These are phyloP conservation scores for Botrytis sinoallii DNA, from an alignment of 2,329 filamentous ascomycete genomes.

Conservation along the genomic window DNA sequence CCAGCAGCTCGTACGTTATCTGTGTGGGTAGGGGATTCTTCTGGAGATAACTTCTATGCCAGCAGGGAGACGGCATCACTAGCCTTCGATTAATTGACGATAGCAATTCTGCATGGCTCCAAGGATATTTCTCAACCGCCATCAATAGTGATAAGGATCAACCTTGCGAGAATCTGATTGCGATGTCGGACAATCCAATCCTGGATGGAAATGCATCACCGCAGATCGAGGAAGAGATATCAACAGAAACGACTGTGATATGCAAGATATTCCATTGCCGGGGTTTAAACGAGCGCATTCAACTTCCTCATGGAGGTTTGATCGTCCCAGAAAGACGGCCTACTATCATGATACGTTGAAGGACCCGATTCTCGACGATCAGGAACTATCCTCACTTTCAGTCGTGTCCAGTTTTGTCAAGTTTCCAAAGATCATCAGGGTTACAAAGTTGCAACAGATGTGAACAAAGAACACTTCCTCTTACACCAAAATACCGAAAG, in stretches of 20 bases:
- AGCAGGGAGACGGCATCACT: neutral
- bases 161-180: neutral
- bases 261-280: neutral
- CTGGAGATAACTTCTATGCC: neutral
- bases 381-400: neutral
- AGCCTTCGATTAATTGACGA: neutral
- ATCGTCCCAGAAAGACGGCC: conserved; percentile 1
- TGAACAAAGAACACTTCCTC: neutral
- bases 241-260: neutral
- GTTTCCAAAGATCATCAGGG: neutral
- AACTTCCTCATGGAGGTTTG: conserved; percentile 6
- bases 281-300: neutral
- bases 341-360: neutral
- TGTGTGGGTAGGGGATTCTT: neutral
- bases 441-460: neutral
- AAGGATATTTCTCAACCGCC: neutral
- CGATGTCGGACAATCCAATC: neutral
- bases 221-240: neutral
- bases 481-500: neutral
- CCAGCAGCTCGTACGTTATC: neutral
- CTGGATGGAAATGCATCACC: neutral
- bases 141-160: neutral
- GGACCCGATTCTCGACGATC: neutral
- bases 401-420: neutral
- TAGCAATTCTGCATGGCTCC: neutral